Evolutionary conservation across 306 rosid genomes (phyloP), one percentile per base, ranked within the genome.

Genomic region (Castanea crenata): DNA sequence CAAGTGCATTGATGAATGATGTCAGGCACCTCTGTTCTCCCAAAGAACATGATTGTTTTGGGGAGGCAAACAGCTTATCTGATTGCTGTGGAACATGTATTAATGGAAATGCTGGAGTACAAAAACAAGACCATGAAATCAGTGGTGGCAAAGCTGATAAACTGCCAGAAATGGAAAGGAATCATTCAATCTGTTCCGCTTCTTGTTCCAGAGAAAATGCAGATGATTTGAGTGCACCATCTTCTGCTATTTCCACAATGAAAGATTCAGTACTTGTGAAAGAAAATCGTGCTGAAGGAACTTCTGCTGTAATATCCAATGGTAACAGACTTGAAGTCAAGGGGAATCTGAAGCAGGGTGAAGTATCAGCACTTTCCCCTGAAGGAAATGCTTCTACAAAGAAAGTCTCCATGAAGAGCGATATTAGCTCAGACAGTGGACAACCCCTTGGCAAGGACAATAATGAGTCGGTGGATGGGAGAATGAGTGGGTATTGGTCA

Each of bases 361-460:
- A 74, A 73, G 51, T 21, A 8, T 73, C 78, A 73, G 56, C 78
- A 20, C 51, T 29, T 71, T 78, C 56, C 65, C 32, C 7, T 10
- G 56, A 52, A 34, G 74, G 55, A 23, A 35, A 49, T 31, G 27
- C 61, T 74, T 54, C 52, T 38, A 44, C n/a, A 34, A 74, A 73
- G 74, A 74, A 80, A 29, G 12, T 20, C 58, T 64, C 78, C 34
- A 20, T 64, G 67, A 65, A 73, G 34, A 73, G 74, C 38, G 69
- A 74, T 25, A 38, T 69, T 20, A 23, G 65, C 73, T 81, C 73
- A 69, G 76, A 58, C 76, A 70, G 62, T 69, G 65, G 73, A 20
- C 83, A 74, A 27, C 73, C 72, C 72, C 56, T 71, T 81, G 76
- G 75, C 55, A 57, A 54, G 68, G 69, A 75, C 27, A 67, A 18